Base-by-base conservation (phyloP, 2,329 filamentous ascomycete species). In the Fusarium succisae region DNA sequence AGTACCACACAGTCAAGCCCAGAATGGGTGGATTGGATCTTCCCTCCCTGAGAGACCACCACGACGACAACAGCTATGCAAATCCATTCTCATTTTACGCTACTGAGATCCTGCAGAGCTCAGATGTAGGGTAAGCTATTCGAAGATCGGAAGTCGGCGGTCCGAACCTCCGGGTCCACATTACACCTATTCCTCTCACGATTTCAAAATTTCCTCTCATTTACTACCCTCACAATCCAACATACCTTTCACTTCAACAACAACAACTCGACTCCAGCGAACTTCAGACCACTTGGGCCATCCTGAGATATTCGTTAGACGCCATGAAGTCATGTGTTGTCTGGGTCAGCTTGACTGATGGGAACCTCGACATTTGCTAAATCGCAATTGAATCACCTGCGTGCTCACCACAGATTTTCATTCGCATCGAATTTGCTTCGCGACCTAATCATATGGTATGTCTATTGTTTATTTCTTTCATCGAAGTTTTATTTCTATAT, bases 401-500 rank as follows among this genome's bases (percentile, higher is more conserved):
- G 17, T 47, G 30, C 72, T 70, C 43, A 72, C 48, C 30, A 63
- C 30, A 32, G 50, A 59, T 63, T 13, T 43, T 12, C 8, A 32
- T 55, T 28, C 5, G 8, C 30, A 17, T 24, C 22, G 32, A 59
- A 45, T 41, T 26, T 38, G 30, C 15, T 57, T 14, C n/a, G 17
- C 28, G n/a, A 18, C 24, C 26, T 43, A 35, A 28, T 24, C 18
- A 47, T 47, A 24, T 57, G 63, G 73, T 77, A 65, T 71, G 72
- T 66, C 28, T 45, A 11, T 15, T 47, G 22, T 56, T 12, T 38
- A 37, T 50, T 44, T 28, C 62, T 58, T 62, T 51, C 26, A 53
- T 26, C 8, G 24, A 17, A 18, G 32, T 59, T 45, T 45, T 62
- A 48, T 65, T 74, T 73, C 45, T 35, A 78, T 55, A 79, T 80